These are phyloP conservation scores for Tricholoma sp. DNA, from an alignment of 768 basidiomycete species.

Conservation along the genomic window DNA sequence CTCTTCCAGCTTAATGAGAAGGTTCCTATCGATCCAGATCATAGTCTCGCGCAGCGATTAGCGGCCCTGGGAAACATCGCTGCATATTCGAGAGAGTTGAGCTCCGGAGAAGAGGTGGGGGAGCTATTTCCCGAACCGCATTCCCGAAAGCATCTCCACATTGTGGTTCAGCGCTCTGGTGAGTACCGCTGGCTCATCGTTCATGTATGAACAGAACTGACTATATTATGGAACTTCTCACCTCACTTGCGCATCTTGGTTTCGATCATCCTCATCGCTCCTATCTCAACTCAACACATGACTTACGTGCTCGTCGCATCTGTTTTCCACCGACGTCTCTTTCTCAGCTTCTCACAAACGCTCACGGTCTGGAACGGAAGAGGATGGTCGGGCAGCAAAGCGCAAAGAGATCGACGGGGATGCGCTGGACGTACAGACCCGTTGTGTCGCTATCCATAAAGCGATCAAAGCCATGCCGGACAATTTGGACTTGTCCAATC, in stretches of 20 bases:
- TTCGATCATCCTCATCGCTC: background rate
- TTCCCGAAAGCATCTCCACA: background rate
- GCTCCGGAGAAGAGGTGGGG: background rate
- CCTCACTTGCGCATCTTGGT: background rate
- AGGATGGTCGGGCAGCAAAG: constrained; percentile 7
- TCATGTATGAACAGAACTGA: background rate
- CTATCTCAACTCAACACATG: constrained; percentile 4
- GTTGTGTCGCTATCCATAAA: constrained; percentile 9
- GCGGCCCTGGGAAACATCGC: no score
- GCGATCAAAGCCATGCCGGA: constrained; percentile 12
- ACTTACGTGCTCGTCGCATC: constrained; percentile 5
- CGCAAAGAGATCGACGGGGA: constrained; percentile 1
- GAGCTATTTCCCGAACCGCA: background rate
- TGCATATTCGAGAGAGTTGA: background rate
- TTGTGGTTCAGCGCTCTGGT: background rate
- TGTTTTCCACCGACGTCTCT: constrained; percentile 1
- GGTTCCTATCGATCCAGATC: no score
- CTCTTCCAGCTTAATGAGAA: no score
- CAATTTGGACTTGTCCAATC: constrained; percentile 10
- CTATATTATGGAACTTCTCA: background rate
- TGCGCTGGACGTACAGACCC: constrained; percentile 2
- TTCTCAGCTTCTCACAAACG: constrained; percentile 8
- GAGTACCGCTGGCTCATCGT: background rate
- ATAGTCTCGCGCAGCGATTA: no score
- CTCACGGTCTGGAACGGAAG: constrained; percentile 5